Base-by-base conservation (phyloP, 2,329 filamentous ascomycete species). In the Stachybotrys elegans region DNA sequence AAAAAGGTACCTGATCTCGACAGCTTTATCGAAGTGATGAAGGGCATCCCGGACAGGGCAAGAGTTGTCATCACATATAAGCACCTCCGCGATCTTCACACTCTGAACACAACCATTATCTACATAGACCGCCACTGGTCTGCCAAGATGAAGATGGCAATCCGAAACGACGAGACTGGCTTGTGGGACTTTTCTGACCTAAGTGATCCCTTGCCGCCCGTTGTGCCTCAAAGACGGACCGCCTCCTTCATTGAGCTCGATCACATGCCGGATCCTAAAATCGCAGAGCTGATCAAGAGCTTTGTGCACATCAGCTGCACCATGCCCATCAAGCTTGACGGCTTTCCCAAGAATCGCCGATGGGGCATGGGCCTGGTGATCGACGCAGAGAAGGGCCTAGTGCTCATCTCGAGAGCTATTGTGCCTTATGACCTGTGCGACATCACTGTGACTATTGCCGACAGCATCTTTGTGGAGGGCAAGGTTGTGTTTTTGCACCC, bases 291-390 rank as follows among this genome's bases (percentile, higher is more conserved):
- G 49, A 88, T 98, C 31, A 84, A 88, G 53, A 96, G 91, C 60
- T 97, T 98, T 61, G 92, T 98, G 21, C 86, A 93, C 31, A 86
- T 98, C 44, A 85, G 88, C 51, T 95, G 91, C 56, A 87, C 84
- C 20, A 92, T 98, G 84, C 93, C 93, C 0, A 72, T 98, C 49
- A 97, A 97, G 72, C 78, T 98, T 9, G 93, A 98, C 62, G 93
- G 93, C n/a, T 98, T 95, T 62, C 94, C 93, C 6, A 88, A 93
- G 63, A 89, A 93, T 53, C 79, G 90, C 40, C 93, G 95, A 68
- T 93, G 90, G 70, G 93, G 93, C 1, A 96, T 95, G 75, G 93
- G 93, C 31, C 72, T 98, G 29, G 92, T 98, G n/a, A 88, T 98
- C 49, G 93, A 98, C 66, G 93, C 94, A 1, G 89, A 94, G 48